These are phyloP conservation scores for Tremellales sp. DNA, from an alignment of 1,284 basidiomycete species.

Conservation along the genomic window DNA sequence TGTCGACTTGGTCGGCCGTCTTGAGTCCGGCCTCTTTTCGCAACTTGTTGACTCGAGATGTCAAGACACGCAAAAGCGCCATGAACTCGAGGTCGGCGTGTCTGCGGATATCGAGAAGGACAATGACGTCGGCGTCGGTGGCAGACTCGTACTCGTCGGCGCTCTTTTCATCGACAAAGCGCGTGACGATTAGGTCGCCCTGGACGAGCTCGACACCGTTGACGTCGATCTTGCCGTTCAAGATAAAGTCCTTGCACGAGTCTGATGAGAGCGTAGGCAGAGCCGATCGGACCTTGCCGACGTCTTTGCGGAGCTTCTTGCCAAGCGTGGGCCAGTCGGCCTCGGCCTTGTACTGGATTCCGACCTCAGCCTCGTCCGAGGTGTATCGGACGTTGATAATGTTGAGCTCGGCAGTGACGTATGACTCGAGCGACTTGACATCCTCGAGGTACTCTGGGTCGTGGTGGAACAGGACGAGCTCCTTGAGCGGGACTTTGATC, in stretches of 20 bases:
- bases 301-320: conserved; percentile 88
- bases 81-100: conserved; percentile 83
- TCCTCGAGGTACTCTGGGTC: conserved; percentile 81
- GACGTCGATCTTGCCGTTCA: conserved; percentile 73
- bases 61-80: conserved; percentile 83
- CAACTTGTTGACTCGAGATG: conserved; percentile 92
- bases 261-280: conserved; percentile 78
- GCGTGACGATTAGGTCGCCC: conserved; percentile 86
- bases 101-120: conserved; percentile 82
- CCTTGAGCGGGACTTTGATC: conserved; percentile 88
- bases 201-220: conserved; percentile 84
- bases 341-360: conserved; percentile 83
- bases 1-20: conserved; percentile 87
- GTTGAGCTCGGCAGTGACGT: conserved; percentile 94
- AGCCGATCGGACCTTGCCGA: conserved; percentile 83
- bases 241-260: conserved; percentile 73
- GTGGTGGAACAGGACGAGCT: conserved; percentile 91
- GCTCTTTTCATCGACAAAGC: conserved; percentile 67
- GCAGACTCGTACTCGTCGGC: conserved; percentile 63
- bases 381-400: conserved; percentile 85
- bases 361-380: conserved; percentile 78
- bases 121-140: conserved; percentile 91
- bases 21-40: conserved; percentile 94
- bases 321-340: conserved; percentile 97
- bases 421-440: conserved; percentile 75